Base-by-base conservation (phyloP, 495 filamentous ascomycete genomes). In the Trichoderma erinaceum region DNA sequence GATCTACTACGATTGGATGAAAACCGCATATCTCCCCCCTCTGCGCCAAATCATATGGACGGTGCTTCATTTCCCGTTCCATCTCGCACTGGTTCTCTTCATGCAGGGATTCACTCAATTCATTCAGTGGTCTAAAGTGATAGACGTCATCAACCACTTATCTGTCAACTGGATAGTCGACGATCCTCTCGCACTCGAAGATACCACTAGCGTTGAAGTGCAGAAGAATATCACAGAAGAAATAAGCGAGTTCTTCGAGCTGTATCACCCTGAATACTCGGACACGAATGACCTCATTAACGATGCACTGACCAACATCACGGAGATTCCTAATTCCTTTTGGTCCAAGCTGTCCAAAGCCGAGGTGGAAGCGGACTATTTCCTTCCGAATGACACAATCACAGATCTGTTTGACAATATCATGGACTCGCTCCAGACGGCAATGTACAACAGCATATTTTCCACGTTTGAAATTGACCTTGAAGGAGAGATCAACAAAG, bases 21-120 rank as follows among this genome's bases (percentile, higher is more conserved):
- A 78, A 13, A 72, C 78, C 6, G 71, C 81, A 27, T 78, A 84
- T 65, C 82, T 83, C 23, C 84, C 85, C 41, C 85, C 81, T 41
- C 77, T 87, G 68, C 80, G 80, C n/a, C 87, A 90, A 70, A 84
- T 88, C 65, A 69, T 87, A 25, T 91, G 89, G 90, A 80, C 85
- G 4, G 80, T 87, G 69, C 74, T 88, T 1, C 90, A 92, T 77
- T 88, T 89, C 73, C 88, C 88, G 12, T 87, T 91, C 70, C 88
- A 92, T 73, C 77, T 90, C 11, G 78, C 83, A 1, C 79, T 90
- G 38, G 85, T 89, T 43, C 82, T 90, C 15, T 79, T 86, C 25
- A 78, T 89, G n/a, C 85, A 88, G 72, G 87, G 86, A 12, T 73
- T 75, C 4, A 71, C 77, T 10, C 79, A 82, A 69, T 78, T 83